Evolutionary conservation across 2,329 filamentous ascomycete genomes (phyloP), one percentile per base, ranked within the genome.

Genomic region (Xylariales sp.): DNA sequence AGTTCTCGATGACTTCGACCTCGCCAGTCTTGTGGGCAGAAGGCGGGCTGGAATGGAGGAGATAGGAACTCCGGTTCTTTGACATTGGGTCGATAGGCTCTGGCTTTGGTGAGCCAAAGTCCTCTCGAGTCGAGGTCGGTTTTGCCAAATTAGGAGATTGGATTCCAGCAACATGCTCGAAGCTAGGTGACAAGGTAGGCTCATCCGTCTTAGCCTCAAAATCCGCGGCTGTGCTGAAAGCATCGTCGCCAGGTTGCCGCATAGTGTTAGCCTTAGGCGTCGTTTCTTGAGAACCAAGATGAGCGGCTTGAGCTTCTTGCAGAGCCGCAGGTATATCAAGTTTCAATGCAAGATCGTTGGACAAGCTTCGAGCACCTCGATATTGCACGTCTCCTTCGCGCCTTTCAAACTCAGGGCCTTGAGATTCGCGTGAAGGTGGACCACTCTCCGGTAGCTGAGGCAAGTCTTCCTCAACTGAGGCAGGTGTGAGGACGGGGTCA

Each of bases 41-140:
- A 11, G 61, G 55, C 3, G 69, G 63, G 18, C 62, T 64, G 11
- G 65, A 63, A 37, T 63, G 54, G 21, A 66, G 60, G 12, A 70
- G 49, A 48, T 68, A 66, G 10, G 65, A 68, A 51, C 62, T 71
- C 48, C 63, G 57, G 45, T 68, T 61, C 49, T 68, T 69, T 5
- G 63, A 65, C 44, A 61, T 65, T 12, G 66, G 44, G 27, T 72
- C 66, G 12, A 68, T 47, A 4, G 63, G 58, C 20, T 61, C 60
- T 15, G 64, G 62, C 27, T 71, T 46, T 42, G 19, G 9, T 5
- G 18, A 9, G 28, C 6, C 19, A 12, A 16, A 25, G 10, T 21
- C 16, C 7, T 22, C 10, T 5, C 42, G n/a, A n/a, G n/a, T n/a
- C n/a, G n/a, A n/a, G n/a, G n/a, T n/a, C n/a, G n/a, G n/a, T n/a